Percentiles rank a stretch among this genome's conserved stretches.
These are phyloP conservation scores for Myriosclerotinia curreyana DNA, from an alignment of 2,329 filamentous ascomycete species.

Conservation along the genomic window DNA sequence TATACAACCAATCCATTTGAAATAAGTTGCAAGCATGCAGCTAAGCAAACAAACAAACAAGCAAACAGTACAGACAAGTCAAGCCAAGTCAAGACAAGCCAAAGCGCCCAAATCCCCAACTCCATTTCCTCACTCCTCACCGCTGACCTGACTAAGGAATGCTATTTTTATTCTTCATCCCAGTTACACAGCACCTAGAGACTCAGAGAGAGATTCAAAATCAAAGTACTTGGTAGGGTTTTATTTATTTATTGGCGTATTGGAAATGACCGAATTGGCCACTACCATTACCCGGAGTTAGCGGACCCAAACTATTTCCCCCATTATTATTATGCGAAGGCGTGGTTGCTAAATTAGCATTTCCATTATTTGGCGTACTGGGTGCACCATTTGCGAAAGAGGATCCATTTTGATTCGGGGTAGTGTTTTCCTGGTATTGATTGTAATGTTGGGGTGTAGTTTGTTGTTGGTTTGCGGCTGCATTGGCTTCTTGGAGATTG, in stretches of 20 bases:
- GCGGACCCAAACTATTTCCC: constrained; percentile 56
- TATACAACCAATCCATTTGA: neutral
- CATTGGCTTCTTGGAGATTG: constrained; percentile 61
- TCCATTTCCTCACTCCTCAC: neutral
- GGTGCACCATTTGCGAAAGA: constrained; percentile 51
- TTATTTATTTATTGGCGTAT: constrained; percentile 31
- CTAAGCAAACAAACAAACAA: neutral
- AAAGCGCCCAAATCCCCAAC: constrained; percentile 8
- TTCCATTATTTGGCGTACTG: constrained; percentile 70
- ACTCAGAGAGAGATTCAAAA: neutral
- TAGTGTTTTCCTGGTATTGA: constrained; percentile 46
- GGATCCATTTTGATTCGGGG: constrained; percentile 50
- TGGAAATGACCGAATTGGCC: constrained; percentile 72
- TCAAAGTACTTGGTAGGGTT: neutral
- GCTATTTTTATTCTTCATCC: neutral
- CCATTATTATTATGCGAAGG: constrained; percentile 52
- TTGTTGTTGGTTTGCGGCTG: constrained; percentile 41
- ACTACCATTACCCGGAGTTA: constrained; percentile 74
- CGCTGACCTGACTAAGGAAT: constrained; percentile 5
- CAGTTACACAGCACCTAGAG: neutral
- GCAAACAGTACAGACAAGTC: too few species aligned
- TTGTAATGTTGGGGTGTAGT: constrained; percentile 44
- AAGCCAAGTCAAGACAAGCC: neutral
- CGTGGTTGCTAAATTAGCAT: constrained; percentile 47
- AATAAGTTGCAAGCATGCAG: neutral